Conservation (phyloP, 768 basidiomycete genomes). For the Auriscalpium vulgare region DNA sequence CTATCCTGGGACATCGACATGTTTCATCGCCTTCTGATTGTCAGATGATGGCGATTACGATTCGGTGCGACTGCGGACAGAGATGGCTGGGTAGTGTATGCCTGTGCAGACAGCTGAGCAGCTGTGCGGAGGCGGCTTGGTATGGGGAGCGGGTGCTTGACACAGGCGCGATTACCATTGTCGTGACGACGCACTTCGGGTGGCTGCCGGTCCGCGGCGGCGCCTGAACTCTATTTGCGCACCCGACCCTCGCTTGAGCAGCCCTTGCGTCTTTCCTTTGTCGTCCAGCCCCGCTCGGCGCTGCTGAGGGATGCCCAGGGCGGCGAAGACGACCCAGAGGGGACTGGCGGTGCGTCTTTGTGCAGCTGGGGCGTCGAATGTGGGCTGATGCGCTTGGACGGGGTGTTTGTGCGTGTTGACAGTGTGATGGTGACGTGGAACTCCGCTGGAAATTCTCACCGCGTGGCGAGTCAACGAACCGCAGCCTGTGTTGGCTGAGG, state of each 20-base stretch:
- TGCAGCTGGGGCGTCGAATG: background rate
- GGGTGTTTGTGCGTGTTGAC: conserved; percentile 37
- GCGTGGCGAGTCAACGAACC: conserved; percentile 87
- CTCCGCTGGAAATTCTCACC: conserved; percentile 36
- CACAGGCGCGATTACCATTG: background rate
- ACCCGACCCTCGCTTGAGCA: background rate
- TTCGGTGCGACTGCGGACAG: background rate
- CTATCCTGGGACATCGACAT: conserved; percentile 4
- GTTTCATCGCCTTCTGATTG: background rate
- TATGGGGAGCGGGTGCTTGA: background rate
- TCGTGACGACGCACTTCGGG: conserved; percentile 8
- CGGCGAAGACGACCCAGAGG: conserved; percentile 72
- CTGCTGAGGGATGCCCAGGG: conserved; percentile 84
- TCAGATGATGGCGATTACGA: background rate
- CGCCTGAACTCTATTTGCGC: conserved; percentile 4
- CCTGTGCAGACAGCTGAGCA: background rate
- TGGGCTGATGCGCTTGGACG: conserved; percentile 8
- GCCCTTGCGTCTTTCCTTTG: conserved; percentile 13
- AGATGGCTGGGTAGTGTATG: background rate
- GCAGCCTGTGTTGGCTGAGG: conserved; percentile 72
- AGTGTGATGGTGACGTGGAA: conserved; percentile 23
- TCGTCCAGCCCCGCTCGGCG: conserved; percentile 84
- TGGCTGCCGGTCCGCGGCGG: conserved; percentile 7
- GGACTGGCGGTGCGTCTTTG: conserved; percentile 67
- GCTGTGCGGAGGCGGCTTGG: background rate